Conservation (phyloP, 176 grass and related monocot species). For the Coix lacrymajobi region DNA sequence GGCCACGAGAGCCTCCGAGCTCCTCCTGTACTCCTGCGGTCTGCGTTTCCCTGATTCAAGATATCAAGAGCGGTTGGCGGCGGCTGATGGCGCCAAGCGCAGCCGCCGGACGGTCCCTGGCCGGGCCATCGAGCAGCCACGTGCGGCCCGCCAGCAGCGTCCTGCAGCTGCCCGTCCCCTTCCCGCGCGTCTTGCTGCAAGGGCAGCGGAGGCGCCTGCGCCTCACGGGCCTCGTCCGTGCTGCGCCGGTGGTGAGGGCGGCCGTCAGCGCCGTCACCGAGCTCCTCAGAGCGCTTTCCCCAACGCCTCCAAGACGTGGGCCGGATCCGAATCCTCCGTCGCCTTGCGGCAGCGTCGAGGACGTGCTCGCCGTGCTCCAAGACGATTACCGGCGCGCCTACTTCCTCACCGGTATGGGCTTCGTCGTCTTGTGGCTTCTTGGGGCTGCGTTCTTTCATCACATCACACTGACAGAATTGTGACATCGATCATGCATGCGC, state of each 20-base stretch:
- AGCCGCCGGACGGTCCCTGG: not conserved
- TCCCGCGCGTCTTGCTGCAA: not conserved
- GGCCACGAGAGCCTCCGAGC: not conserved
- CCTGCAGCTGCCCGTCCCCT: not conserved
- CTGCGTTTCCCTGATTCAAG: not conserved
- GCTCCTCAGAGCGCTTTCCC: conserved; percentile 56
- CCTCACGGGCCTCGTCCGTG: conserved; percentile 23
- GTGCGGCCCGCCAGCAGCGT: too few relatives aligned
- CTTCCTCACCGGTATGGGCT: conserved; percentile 72
- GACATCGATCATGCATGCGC: not conserved
- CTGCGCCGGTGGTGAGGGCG: conserved; percentile 19
- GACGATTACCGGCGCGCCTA: conserved; percentile 70
- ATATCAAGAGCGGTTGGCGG: not conserved
- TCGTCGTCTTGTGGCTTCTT: not conserved
- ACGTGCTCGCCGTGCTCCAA: conserved; percentile 55
- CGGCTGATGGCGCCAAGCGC: conserved; percentile 18
- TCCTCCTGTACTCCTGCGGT: not conserved
- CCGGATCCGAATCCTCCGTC: not conserved
- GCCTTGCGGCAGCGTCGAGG: conserved; percentile 44
- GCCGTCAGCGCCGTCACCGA: conserved; percentile 56
- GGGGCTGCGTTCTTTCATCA: not conserved
- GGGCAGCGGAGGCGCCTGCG: not conserved
- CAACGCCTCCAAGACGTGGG: too few relatives aligned
- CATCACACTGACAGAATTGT: not conserved
- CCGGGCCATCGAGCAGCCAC: not conserved